phyloP scores from a whole-genome alignment of 2,329 filamentous ascomycete genomes.

The Aspergillus ustus region DNA sequence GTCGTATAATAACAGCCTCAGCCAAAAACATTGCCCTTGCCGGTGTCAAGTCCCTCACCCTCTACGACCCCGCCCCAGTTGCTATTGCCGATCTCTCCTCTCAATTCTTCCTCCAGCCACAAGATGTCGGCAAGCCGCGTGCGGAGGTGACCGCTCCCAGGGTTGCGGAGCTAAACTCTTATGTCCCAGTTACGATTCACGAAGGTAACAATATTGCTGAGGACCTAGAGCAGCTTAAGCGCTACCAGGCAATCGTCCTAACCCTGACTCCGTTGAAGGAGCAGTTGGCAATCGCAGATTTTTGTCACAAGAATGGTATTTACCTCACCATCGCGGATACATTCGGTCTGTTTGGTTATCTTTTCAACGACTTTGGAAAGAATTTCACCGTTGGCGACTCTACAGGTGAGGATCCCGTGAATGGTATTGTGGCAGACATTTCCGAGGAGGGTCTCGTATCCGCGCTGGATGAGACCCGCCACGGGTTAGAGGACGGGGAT shows the following conservation, averaged over 20 bases:
- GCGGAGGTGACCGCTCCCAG: conserved; percentile 85
- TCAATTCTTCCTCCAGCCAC: conserved; percentile 90
- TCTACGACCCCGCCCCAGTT: conserved; percentile 86
- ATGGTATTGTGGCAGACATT: conserved; percentile 87
- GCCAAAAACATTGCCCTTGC: conserved; percentile 98
- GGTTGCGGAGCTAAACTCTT: conserved; percentile 93
- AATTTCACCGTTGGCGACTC: conserved; percentile 90
- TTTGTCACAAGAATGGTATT: conserved; percentile 92
- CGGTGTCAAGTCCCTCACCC: conserved; percentile 94
- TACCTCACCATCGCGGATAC: conserved; percentile 87
- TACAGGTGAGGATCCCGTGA: conserved; percentile 85
- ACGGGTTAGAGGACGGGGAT: conserved; percentile 95
- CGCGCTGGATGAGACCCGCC: conserved; percentile 89
- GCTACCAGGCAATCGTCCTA: conserved; percentile 90
- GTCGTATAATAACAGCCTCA: conserved; percentile 28
- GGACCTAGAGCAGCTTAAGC: conserved; percentile 80
- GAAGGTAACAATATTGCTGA: conserved; percentile 66
- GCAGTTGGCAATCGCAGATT: conserved; percentile 85
- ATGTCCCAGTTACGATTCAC: conserved; percentile 86
- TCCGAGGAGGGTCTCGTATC: conserved; percentile 90
- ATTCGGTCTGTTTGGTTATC: conserved; percentile 89
- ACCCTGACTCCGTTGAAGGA: conserved; percentile 81
- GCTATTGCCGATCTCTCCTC: conserved; percentile 88
- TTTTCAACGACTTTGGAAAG: conserved; percentile 97
- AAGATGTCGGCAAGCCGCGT: conserved; percentile 90